Evolutionary conservation across 2,329 filamentous ascomycete genomes (phyloP).

Genomic region (Fusarium scirpi): DNA sequence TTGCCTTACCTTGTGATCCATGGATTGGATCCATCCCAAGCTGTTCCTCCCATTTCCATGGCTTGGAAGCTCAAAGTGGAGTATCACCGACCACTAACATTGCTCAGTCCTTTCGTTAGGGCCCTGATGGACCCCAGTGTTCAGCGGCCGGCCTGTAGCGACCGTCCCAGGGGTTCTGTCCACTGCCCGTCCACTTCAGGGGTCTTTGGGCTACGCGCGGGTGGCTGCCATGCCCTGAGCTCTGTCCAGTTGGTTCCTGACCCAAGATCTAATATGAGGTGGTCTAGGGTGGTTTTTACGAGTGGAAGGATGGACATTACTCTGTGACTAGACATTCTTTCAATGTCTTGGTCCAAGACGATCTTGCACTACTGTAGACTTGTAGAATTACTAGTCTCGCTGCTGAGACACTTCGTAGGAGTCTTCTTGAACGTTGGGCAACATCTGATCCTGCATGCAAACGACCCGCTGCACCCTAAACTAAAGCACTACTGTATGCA

Average conservation of each 20-base stretch:
- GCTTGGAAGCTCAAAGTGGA: constrained; percentile 15
- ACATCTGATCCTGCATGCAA: constrained; percentile 22
- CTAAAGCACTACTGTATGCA: constrained; percentile 40
- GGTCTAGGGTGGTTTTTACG: constrained; percentile 2
- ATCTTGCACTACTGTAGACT: not conserved
- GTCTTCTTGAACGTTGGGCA: constrained; percentile 4
- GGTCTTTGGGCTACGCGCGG: constrained; percentile 33
- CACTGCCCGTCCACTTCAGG: constrained; percentile 28
- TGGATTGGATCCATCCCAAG: constrained; percentile 20
- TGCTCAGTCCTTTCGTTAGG: constrained; percentile 14
- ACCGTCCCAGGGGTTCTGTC: constrained; percentile 33
- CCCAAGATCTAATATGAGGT: constrained; percentile 12
- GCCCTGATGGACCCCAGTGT: constrained; percentile 29
- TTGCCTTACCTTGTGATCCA: constrained; percentile 31
- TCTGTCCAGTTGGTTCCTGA: constrained; percentile 19
- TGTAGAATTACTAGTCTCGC: not conserved
- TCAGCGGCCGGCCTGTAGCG: constrained; percentile 34
- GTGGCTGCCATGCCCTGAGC: constrained; percentile 16
- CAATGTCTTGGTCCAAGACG: constrained; percentile 13
- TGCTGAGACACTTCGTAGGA: not conserved
- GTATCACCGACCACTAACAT: constrained; percentile 30
- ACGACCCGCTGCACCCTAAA: constrained; percentile 27
- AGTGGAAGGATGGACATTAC: constrained; percentile 13
- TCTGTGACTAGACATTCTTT: constrained; percentile 12
- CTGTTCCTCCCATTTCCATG: constrained; percentile 38